Conservation (phyloP, 176 grass and related monocot genomes). For the Ensete glaucum region DNA sequence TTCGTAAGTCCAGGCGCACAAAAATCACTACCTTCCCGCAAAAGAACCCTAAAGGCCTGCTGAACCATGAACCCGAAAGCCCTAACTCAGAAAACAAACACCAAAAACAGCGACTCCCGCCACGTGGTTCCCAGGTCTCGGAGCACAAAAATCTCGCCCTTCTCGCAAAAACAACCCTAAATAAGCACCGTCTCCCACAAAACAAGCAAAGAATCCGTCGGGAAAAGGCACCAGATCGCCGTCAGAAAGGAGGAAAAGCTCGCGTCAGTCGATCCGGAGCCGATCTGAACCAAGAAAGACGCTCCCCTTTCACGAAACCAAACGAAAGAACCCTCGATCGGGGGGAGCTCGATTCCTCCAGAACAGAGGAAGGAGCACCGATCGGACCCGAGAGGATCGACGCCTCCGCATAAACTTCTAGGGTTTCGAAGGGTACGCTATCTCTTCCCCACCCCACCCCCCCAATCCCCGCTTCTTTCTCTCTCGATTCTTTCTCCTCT, state of each 20-base stretch:
- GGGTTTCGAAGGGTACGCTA: neutral
- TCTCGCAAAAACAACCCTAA: neutral
- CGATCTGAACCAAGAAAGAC: neutral
- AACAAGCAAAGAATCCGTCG: neutral
- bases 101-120: neutral
- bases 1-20: too few species aligned
- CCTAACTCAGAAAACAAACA: neutral
- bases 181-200: neutral
- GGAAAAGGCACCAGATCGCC: neutral
- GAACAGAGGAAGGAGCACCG: neutral
- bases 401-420: neutral
- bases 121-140: neutral
- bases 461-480: neutral
- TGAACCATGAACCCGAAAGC: neutral
- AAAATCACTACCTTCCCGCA: too few species aligned
- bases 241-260: neutral
- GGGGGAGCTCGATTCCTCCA: neutral
- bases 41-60: too few species aligned
- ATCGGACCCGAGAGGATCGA: neutral
- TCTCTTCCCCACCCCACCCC: neutral
- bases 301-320: neutral
- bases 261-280: neutral
- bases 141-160: neutral
- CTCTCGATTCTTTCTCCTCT: neutral
- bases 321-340: neutral